Conservation (phyloP, 306 rosid genomes). For the Dalbergia cochinchinensis region DNA sequence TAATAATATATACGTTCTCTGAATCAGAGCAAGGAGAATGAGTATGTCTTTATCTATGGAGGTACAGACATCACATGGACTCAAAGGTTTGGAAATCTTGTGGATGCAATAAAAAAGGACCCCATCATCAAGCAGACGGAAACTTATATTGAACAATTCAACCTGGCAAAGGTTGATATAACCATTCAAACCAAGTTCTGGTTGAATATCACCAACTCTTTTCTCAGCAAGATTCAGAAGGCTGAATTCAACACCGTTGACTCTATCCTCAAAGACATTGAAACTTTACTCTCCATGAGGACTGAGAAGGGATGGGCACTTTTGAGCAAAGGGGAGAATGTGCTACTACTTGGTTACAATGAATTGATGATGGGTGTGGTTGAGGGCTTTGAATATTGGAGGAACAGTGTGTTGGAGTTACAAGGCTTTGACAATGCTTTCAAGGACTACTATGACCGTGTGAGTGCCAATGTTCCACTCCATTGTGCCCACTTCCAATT, state of each 20-base stretch:
- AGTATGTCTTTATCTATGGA: slow-evolving; percentile 53
- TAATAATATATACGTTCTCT: background rate
- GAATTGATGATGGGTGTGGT: slow-evolving; percentile 31
- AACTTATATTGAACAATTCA: slow-evolving; percentile 36
- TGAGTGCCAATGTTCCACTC: background rate
- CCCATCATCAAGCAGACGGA: slow-evolving; percentile 39
- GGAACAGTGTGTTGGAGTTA: background rate
- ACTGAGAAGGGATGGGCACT: background rate
- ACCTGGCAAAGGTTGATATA: slow-evolving; percentile 37
- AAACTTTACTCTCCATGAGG: background rate
- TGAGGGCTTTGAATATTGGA: slow-evolving; percentile 54
- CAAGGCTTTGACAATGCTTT: background rate
- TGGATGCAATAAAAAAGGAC: slow-evolving; percentile 31
- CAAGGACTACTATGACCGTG: background rate
- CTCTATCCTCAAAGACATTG: background rate
- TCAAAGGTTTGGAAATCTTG: background rate
- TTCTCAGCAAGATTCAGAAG: background rate
- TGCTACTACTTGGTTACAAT: slow-evolving; percentile 29
- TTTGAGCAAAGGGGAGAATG: background rate
- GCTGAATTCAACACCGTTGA: background rate
- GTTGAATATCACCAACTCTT: background rate
- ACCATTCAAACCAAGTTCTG: background rate
- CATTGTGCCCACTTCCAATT: background rate
- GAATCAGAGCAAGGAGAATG: slow-evolving; percentile 42
- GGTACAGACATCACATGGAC: slow-evolving; percentile 4